Percentiles rank a stretch among this genome's conserved stretches.
These are phyloP conservation scores for Trichoderma endophyticum DNA, from an alignment of 2,329 filamentous ascomycete genomes.

Conservation along the genomic window DNA sequence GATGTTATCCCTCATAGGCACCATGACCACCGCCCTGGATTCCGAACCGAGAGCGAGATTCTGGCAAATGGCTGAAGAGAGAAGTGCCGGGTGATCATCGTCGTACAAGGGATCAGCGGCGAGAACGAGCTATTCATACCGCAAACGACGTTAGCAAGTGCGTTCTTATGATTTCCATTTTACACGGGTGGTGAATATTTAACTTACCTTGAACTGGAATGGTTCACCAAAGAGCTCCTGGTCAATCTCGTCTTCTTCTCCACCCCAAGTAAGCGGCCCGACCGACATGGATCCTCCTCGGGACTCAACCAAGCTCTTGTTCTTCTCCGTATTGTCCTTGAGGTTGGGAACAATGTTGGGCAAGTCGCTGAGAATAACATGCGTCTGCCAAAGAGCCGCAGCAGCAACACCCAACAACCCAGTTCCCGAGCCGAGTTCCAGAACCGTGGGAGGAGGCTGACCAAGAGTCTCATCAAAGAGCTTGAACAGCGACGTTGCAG, in stretches of 20 bases:
- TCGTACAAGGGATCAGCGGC: constrained; percentile 88
- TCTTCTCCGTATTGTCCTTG: constrained; percentile 65
- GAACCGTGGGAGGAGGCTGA: constrained; percentile 38
- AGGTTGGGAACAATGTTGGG: constrained; percentile 82
- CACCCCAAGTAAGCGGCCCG: constrained; percentile 73
- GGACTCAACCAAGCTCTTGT: constrained; percentile 52
- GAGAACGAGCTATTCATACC: constrained; percentile 60
- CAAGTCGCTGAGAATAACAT: constrained; percentile 77
- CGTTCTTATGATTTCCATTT: not conserved
- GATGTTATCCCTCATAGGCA: constrained; percentile 72
- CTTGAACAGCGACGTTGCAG: constrained; percentile 42
- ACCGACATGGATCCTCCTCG: constrained; percentile 57
- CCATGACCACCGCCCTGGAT: constrained; percentile 72
- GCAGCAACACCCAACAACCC: constrained; percentile 87
- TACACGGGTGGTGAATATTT: no score
- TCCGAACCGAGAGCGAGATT: constrained; percentile 59
- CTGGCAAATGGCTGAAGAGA: constrained; percentile 65
- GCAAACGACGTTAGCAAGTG: not conserved
- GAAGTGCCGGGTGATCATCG: constrained; percentile 71
- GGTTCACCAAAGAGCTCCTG: constrained; percentile 41
- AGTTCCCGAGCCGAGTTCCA: constrained; percentile 88
- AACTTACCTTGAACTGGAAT: constrained; percentile 51
- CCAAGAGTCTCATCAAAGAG: constrained; percentile 40
- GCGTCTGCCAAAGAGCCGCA: constrained; percentile 64
- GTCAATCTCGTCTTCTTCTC: constrained; percentile 43